A percentile compares a stretch with the other conserved stretches of the same genome.
These are phyloP conservation scores for Neurospora sp. DNA, from an alignment of 2,329 filamentous ascomycete species.

Conservation along the genomic window DNA sequence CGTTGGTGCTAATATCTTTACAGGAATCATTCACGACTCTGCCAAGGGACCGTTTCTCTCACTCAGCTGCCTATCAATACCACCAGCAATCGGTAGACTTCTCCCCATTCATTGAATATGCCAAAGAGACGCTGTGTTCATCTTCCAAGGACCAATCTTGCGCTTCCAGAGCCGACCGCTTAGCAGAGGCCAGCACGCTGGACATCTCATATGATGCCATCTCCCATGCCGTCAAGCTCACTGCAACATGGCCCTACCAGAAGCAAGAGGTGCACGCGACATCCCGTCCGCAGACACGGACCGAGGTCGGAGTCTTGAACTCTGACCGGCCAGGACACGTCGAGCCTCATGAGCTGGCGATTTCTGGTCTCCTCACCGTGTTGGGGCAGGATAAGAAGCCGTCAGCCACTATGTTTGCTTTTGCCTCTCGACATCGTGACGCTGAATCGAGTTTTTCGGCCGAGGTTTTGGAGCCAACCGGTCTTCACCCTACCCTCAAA, in stretches of 20 bases:
- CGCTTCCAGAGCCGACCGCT: slow-evolving; percentile 31
- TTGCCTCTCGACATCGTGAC: slow-evolving; percentile 67
- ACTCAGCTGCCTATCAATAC: slow-evolving; percentile 58
- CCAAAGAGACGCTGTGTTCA: slow-evolving; percentile 42
- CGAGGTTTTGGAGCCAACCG: slow-evolving; percentile 59
- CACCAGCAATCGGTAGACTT: slow-evolving; percentile 55
- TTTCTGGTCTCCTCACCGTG: slow-evolving; percentile 70
- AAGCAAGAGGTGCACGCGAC: slow-evolving; percentile 31
- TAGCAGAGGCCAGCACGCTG: slow-evolving; percentile 49
- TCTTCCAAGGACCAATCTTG: slow-evolving; percentile 36
- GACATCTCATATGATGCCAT: slow-evolving; percentile 70
- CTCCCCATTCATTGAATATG: slow-evolving; percentile 41
- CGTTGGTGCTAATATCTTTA: background rate
- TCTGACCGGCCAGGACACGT: slow-evolving; percentile 48
- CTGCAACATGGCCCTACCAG: slow-evolving; percentile 50
- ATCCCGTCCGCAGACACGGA: slow-evolving; percentile 38
- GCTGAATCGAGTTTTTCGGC: slow-evolving; percentile 48
- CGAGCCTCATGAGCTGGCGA: slow-evolving; percentile 63
- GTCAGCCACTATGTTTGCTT: slow-evolving; percentile 71
- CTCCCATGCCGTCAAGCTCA: slow-evolving; percentile 55
- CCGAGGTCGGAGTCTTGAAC: slow-evolving; percentile 75
- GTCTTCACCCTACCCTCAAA: slow-evolving; percentile 73
- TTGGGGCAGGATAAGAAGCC: slow-evolving; percentile 65
- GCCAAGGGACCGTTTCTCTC: slow-evolving; percentile 46
- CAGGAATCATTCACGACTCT: slow-evolving; percentile 54